These are phyloP conservation scores for Fraxinus anomala DNA, from an alignment of 257 asterid genomes.

Conservation along the genomic window DNA sequence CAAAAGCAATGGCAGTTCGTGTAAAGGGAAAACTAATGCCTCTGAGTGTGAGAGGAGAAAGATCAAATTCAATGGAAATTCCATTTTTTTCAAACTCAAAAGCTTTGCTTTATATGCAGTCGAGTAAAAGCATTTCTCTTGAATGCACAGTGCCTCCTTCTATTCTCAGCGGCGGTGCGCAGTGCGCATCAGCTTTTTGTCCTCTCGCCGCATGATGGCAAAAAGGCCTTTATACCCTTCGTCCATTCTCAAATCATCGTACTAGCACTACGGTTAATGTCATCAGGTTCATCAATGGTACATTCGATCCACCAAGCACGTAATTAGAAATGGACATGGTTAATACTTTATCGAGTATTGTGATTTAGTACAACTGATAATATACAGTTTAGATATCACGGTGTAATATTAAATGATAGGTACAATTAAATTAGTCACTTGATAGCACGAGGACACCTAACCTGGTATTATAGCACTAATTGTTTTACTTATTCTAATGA, in stretches of 20 bases:
- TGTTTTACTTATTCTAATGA: no score
- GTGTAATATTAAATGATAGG: no score
- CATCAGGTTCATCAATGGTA: no score
- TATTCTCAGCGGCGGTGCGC: conserved; percentile 32
- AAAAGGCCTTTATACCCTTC: conserved; percentile 41
- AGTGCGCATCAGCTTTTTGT: conserved; percentile 25
- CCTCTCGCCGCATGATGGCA: conserved; percentile 32
- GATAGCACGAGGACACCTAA: rapidly evolving
- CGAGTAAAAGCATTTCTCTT: conserved; percentile 28
- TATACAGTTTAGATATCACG: no score
- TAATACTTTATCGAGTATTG: no score
- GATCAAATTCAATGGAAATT: conserved; percentile 17
- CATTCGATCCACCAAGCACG: no score
- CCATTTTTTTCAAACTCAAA: conserved; percentile 22
- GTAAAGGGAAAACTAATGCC: conserved; percentile 20
- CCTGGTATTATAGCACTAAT: no score
- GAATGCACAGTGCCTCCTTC: conserved; percentile 30
- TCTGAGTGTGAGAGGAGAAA: background rate
- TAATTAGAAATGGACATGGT: no score
- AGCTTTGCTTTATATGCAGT: conserved; percentile 33
- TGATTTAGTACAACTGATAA: no score
- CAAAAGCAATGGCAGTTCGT: background rate
- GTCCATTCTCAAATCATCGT: background rate
- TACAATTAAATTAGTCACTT: no score
- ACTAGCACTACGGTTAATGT: no score